Evolutionary conservation across 768 basidiomycete genomes (phyloP).

Genomic region (Boletus rubropictus): DNA sequence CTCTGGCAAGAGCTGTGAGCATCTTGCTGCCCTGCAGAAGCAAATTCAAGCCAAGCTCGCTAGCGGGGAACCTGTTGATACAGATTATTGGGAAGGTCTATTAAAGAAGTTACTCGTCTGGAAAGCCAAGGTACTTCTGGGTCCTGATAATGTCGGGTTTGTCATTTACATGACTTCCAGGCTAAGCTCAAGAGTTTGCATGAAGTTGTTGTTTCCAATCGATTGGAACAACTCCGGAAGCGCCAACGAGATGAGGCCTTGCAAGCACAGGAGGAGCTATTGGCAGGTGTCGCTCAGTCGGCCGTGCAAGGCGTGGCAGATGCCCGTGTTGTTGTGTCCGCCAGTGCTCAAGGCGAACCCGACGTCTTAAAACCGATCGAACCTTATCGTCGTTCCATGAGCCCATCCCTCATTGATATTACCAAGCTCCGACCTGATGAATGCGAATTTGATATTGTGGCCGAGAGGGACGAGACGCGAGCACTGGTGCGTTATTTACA

Average conservation of each 20-base stretch:
- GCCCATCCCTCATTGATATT: constrained; percentile 70
- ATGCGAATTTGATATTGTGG: constrained; percentile 71
- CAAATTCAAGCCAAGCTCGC: constrained; percentile 83
- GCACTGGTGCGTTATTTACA: constrained; percentile 47
- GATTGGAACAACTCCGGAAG: constrained; percentile 92
- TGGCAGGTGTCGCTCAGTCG: constrained; percentile 68
- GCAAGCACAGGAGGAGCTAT: constrained; percentile 85
- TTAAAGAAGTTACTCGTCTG: constrained; percentile 90
- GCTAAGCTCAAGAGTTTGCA: constrained; percentile 89
- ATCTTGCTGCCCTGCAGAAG: constrained; percentile 75
- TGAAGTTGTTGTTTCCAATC: constrained; percentile 93
- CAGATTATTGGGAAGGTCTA: constrained; percentile 95
- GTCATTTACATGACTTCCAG: constrained; percentile 36
- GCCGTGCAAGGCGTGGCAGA: constrained; percentile 43
- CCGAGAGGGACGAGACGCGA: constrained; percentile 57
- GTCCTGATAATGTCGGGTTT: not conserved
- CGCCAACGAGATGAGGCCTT: constrained; percentile 94
- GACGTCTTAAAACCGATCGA: constrained; percentile 60
- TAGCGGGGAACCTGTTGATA: constrained; percentile 92
- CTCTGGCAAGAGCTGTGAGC: constrained; percentile 79
- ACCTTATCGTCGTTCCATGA: constrained; percentile 81
- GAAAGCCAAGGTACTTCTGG: constrained; percentile 78
- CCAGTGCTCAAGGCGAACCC: constrained; percentile 31
- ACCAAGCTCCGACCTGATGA: constrained; percentile 70
- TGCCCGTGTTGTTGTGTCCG: constrained; percentile 33